Evolutionary conservation across 202 grass and related monocot species (phyloP).

Genomic region (Zoysia matrella): DNA sequence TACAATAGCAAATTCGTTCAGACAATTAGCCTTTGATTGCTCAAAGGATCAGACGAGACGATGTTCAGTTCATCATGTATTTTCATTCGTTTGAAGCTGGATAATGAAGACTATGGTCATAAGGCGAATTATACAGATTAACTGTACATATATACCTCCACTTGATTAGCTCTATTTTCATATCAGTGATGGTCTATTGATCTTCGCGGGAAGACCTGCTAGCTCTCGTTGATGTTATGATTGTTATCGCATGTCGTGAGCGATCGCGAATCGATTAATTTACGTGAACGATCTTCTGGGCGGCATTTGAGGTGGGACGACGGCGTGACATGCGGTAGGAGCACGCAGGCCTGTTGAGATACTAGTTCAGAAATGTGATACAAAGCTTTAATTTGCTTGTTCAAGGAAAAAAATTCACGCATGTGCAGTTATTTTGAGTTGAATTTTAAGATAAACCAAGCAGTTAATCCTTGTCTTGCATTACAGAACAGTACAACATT

Average conservation of each 20-base stretch:
- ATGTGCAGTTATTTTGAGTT: too few species aligned
- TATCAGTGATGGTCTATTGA: neutral
- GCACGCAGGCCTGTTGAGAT: too few species aligned
- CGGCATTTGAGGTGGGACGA: too few species aligned
- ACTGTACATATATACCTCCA: neutral
- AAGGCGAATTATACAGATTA: neutral
- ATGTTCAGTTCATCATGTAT: neutral
- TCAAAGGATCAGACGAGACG: neutral
- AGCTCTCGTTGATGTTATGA: neutral
- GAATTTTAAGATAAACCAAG: too few species aligned
- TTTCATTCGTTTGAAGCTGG: neutral
- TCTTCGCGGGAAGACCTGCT: neutral
- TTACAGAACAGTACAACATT: too few species aligned
- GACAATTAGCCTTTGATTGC: neutral
- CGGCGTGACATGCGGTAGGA: too few species aligned
- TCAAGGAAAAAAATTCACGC: too few species aligned
- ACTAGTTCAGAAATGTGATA: too few species aligned
- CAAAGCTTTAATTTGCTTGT: too few species aligned
- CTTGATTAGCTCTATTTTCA: neutral
- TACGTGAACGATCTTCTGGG: neutral
- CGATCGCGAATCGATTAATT: neutral
- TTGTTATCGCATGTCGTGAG: constrained; percentile 17
- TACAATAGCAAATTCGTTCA: neutral
- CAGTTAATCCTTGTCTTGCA: too few species aligned
- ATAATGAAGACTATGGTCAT: neutral